Percentiles rank a stretch among this genome's conserved stretches.
These are phyloP conservation scores for Saitozyma podzolica DNA, from an alignment of 768 basidiomycete genomes.

Conservation along the genomic window DNA sequence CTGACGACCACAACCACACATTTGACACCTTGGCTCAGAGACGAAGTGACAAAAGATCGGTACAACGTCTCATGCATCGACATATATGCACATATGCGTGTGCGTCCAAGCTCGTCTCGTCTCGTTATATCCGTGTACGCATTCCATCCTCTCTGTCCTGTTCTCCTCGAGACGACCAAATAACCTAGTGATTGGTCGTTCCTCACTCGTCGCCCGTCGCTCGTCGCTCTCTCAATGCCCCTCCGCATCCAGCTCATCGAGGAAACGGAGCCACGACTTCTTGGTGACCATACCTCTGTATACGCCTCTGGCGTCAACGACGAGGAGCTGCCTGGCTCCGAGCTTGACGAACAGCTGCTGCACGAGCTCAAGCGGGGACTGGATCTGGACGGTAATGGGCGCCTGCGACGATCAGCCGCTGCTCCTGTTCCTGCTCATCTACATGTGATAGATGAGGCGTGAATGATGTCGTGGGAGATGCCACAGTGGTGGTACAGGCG, in stretches of 20 bases:
- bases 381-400: constrained; percentile 76
- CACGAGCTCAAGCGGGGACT: constrained; percentile 85
- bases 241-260: constrained; percentile 62
- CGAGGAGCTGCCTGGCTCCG: constrained; percentile 84
- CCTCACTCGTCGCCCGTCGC: neutral
- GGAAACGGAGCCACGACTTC: constrained; percentile 87
- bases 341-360: constrained; percentile 94
- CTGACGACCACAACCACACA: too few relatives aligned
- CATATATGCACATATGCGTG: too few relatives aligned
- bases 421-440: neutral
- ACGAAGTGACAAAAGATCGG: too few relatives aligned
- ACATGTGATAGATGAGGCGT: neutral
- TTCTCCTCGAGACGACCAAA: too few relatives aligned
- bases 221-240: constrained; percentile 3
- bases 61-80: too few relatives aligned
- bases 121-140: too few relatives aligned
- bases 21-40: too few relatives aligned
- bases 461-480: too few relatives aligned
- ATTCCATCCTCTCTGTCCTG: too few relatives aligned
- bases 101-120: too few relatives aligned
- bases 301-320: constrained; percentile 75
- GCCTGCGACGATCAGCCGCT: constrained; percentile 59
- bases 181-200: neutral
- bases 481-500: too few relatives aligned
- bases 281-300: constrained; percentile 93